phyloP scores from a whole-genome alignment of 2,329 filamentous ascomycete species.

The Pseudocercospora macadamiae region DNA sequence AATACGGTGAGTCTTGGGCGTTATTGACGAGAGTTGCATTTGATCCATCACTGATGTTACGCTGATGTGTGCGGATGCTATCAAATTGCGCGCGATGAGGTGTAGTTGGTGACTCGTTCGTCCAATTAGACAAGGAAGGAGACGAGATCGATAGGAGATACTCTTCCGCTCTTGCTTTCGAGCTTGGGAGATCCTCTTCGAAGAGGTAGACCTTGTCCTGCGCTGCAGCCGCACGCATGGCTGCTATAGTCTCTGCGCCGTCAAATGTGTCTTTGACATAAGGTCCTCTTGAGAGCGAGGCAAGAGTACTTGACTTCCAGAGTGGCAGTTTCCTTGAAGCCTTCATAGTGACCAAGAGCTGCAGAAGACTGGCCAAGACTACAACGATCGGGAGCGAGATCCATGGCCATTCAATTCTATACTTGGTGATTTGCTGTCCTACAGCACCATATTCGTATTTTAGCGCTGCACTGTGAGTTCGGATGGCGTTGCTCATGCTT shows the following conservation, averaged over 20 bases:
- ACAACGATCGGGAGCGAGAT: conserved; percentile 9
- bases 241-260: background rate
- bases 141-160: background rate
- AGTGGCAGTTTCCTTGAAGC: conserved; percentile 5
- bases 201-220: background rate
- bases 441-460: background rate
- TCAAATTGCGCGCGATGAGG: background rate
- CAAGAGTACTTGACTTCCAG: conserved; percentile 23
- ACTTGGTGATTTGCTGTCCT: background rate
- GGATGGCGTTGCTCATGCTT: conserved; percentile 25
- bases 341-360: conserved; percentile 9
- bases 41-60: background rate
- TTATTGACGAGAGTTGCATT: background rate
- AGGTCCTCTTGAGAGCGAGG: background rate
- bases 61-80: background rate
- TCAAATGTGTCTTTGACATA: background rate
- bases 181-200: background rate
- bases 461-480: background rate
- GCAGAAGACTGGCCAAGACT: conserved; percentile 2
- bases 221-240: background rate
- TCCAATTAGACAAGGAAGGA: background rate
- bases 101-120: background rate
- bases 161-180: background rate
- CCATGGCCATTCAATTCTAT: conserved; percentile 12
- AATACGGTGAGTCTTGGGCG: background rate